Base-by-base conservation (phyloP, 805 yeast genomes). In the Sugiyamaella floridensis region DNA sequence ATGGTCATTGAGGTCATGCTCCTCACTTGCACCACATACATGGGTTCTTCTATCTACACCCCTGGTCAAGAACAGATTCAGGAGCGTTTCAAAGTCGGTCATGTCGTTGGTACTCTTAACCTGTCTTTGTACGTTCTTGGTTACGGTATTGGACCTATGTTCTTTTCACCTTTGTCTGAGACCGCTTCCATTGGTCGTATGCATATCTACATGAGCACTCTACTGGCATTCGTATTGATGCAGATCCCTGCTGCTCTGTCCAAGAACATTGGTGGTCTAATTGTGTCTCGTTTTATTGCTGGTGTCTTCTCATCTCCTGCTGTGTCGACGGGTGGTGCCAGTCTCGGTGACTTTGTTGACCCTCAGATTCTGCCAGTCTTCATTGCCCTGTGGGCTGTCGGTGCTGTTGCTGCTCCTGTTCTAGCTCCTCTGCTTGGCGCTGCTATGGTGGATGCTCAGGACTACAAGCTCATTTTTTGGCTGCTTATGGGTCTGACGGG, bases 71-170 rank as follows among this genome's bases (percentile, higher is more conserved):
- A 63, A 55, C 62, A 53, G 10, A 66, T 71, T 14, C 59, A 73
- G 52, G 65, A 64, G 59, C 64, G 65, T 15, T 79, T 67, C 67
- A 73, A 73, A 29, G 69, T 79, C 16, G 76, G 79, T 2, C 54
- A 67, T 41, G 77, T 75, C n/a, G 77, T 73, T 0, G 75, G 80
- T 2, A 68, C 79, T 14, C 67, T 84, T 47, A 75, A 78, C 15
- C 75, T 83, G 2, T 74, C 87, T 0, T 65, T 83, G 11, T 84
- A 77, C 57, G 79, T 83, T n/a, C 64, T 82, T 46, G 89, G 89
- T 0, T 77, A 82, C 59, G 86, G 85, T 0, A 63, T 79, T 7
- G 89, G 89, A 0, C 86, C 86, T 2, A 67, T 82, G 64, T 55
- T 83, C 12, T 79, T 81, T 76, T 86, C 84, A 1, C 85, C 85